Base-by-base conservation (phyloP, 169 alveolate species). In the Condylostoma magnum region DNA sequence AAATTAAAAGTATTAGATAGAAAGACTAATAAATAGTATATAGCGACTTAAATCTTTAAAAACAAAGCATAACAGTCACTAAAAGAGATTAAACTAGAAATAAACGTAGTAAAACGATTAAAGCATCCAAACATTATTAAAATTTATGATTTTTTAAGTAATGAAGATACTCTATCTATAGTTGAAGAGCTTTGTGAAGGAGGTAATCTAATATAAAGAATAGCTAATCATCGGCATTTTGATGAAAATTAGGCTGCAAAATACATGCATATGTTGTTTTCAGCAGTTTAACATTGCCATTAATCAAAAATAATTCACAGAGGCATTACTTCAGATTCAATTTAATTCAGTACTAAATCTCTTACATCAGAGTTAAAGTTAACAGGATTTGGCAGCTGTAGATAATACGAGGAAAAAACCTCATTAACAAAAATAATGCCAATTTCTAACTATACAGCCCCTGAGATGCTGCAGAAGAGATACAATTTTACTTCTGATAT, bases 371-470 rank as follows among this genome's bases (percentile, higher is more conserved):
- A 69, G 48, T 75, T 50, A 54, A 55, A 52, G 30, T 63, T 76
- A 3, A 82, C 69, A 71, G 69, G 73, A 48, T 73, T 82, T 6
- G 84, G 76, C 70, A 73, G 73, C 67, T 82, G 89, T 2, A 76
- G 80, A 1, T 76, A 82, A 5, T 53, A 12, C 30, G 10, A 50
- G 25, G 25, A 63, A 70, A 68, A 69, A 0, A 70, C 57, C 36
- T 69, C 76, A 56, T 76, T 76, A 44, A n/a, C 60, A 15, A 38
- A 63, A 6, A 15, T 31, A 18, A 44, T 5, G 25, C 66, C 34
- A n/a, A 34, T 67, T 43, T 51, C 67, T 6, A 58, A 58, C 46
- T 75, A 75, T 38, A 52, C 67, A 27, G 31, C 79, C 6, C 83
- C 83, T 25, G 83, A 75, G 30, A 78, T 75, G 12, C 6, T 75